Evolutionary conservation across 2,329 filamentous ascomycete species (phyloP), one percentile per base, ranked within the genome.

Genomic region (Diaporthe humulicola): DNA sequence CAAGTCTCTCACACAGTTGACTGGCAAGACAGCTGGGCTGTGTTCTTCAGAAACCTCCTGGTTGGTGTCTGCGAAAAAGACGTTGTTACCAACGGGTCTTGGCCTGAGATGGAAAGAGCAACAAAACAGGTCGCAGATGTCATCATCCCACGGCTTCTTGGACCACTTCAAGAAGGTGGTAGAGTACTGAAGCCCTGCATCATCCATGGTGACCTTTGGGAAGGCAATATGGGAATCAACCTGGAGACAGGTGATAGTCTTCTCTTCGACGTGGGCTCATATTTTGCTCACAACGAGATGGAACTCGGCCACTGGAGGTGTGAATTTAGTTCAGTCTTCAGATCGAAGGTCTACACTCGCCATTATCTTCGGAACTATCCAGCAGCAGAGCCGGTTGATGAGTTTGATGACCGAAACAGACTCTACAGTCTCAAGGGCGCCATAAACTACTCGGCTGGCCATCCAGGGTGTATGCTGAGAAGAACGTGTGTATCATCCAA

Each of bases 131-230:
- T 56, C 73, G 81, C 19, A 67, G 78, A 14, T 69, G 74, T 12
- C 76, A 78, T n/a, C 78, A 81, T 85, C 30, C 84, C 84, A 1
- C 73, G 78, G 2, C 73, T 82, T 1, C 73, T 83, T 8, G 79
- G 78, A 10, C 76, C 78, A 0, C 70, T 83, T 19, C 75, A 81
- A 70, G 25, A 73, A 4, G 77, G 80, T 2, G 54, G 60, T 4
- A 66, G 36, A n/a, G n/a, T 14, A n/a, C 22, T 83, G 14, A 79
- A 79, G 61, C 81, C 82, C 1, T 76, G 76, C 38, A 77, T 86
- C 52, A 82, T 85, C 33, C 84, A 85, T 73, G 84, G 84, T 1
- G 84, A 86, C 77, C 78, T 86, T 1, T 87, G 84, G 85, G 82
- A 86, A 71, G 81, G 79, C 3, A 87, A 87, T 73, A 78, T 80